Evolutionary conservation across 2,329 filamentous ascomycete species (phyloP).

Genomic region (Macrophomina pseudophaseolina): DNA sequence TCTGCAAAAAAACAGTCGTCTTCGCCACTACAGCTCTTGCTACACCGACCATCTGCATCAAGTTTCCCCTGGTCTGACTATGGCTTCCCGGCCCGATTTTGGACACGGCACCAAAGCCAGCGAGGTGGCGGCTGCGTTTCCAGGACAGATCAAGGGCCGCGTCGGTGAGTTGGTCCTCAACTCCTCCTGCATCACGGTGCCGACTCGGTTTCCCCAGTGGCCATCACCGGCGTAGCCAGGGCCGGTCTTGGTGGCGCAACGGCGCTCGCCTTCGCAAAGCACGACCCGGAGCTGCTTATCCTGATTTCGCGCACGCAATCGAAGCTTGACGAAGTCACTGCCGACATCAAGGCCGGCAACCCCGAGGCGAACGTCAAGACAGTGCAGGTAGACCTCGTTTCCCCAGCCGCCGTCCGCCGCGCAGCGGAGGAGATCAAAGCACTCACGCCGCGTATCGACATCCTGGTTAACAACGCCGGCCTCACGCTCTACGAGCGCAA

Average conservation of each 20-base stretch:
- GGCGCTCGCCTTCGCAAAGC: conserved; percentile 36
- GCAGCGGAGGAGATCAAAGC: conserved; percentile 41
- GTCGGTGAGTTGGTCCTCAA: conserved; percentile 30
- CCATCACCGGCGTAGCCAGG: conserved; percentile 36
- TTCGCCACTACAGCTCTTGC: no score
- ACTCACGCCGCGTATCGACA: conserved; percentile 43
- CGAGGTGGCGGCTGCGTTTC: conserved; percentile 39
- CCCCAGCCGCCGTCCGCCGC: conserved; percentile 40
- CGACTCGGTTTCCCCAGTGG: background rate
- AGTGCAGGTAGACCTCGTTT: conserved; percentile 43
- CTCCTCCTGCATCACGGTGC: no score
- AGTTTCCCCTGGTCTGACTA: background rate
- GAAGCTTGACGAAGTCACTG: conserved; percentile 49
- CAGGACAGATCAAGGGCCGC: conserved; percentile 36
- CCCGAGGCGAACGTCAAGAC: conserved; percentile 42
- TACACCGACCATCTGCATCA: no score
- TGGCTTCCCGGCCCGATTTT: conserved; percentile 43
- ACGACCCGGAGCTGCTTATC: conserved; percentile 37
- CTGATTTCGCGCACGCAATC: conserved; percentile 48
- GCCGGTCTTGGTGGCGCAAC: conserved; percentile 38
- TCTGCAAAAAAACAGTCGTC: no score
- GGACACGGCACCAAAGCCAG: conserved; percentile 38
- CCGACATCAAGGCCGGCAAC: conserved; percentile 40
- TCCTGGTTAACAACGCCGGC: conserved; percentile 49
- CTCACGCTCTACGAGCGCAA: conserved; percentile 38